phyloP scores from a whole-genome alignment of 495 filamentous ascomycete genomes.

The Xylaria intraflava region DNA sequence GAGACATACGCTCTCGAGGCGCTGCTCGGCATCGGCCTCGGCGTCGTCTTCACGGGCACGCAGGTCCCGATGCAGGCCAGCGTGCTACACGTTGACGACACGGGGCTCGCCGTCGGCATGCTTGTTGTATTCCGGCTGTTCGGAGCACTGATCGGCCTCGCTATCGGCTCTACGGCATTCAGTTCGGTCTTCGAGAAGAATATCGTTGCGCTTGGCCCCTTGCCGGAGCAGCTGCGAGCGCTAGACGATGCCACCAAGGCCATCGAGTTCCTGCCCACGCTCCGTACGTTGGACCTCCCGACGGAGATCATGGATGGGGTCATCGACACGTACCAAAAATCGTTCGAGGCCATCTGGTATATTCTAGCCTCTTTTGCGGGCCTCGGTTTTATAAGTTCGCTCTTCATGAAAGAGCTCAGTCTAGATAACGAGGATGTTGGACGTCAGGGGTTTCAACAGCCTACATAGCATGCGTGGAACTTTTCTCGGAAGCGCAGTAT shows the following conservation, averaged over 20 bases:
- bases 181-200: slow-evolving; percentile 23
- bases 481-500: too few species aligned
- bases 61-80: slow-evolving; percentile 33
- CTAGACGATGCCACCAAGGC: slow-evolving; percentile 13
- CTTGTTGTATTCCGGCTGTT: slow-evolving; percentile 34
- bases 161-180: slow-evolving; percentile 28
- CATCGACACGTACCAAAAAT: slow-evolving; percentile 7
- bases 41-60: slow-evolving; percentile 25
- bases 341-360: slow-evolving; percentile 20
- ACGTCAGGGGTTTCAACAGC: slow-evolving; percentile 15
- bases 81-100: slow-evolving; percentile 30
- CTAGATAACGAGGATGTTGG: slow-evolving; percentile 17
- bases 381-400: slow-evolving; percentile 14
- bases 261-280: slow-evolving; percentile 16
- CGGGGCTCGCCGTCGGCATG: slow-evolving; percentile 32
- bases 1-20: not conserved
- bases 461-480: too few species aligned
- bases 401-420: slow-evolving; percentile 16
- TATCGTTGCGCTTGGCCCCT: slow-evolving; percentile 15
- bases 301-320: slow-evolving; percentile 9
- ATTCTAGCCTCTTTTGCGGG: slow-evolving; percentile 15
- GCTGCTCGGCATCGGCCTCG: slow-evolving; percentile 13
- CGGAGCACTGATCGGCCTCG: slow-evolving; percentile 34
- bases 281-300: slow-evolving; percentile 13
- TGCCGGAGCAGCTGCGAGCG: slow-evolving; percentile 9